These are phyloP conservation scores for Candida wancherniae DNA, from an alignment of 805 yeast species.

Conservation along the genomic window DNA sequence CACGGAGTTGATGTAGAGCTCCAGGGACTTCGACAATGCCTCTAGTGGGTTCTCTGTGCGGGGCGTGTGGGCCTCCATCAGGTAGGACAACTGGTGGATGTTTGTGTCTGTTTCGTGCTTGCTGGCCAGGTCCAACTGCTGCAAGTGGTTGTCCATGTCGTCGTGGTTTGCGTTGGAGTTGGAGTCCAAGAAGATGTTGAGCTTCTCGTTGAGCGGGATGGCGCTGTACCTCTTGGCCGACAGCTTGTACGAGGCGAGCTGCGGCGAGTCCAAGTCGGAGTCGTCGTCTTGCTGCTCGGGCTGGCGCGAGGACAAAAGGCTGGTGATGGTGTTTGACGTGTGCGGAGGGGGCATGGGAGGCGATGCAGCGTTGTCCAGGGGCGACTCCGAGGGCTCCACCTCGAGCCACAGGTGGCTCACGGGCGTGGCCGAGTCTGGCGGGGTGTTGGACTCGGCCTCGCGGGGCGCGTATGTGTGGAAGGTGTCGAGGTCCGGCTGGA, in stretches of 20 bases:
- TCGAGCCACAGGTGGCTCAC: conserved; percentile 14
- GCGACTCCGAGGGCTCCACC: conserved; percentile 4
- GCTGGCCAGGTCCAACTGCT: conserved; percentile 23
- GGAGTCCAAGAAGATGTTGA: conserved; percentile 37
- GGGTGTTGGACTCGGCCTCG: conserved; percentile 2
- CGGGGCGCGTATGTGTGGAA: conserved; percentile 9
- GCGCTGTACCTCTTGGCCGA: conserved; percentile 20
- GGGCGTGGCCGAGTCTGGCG: conserved; percentile 1
- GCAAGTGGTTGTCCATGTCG: conserved; percentile 35
- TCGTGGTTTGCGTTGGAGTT: conserved; percentile 14
- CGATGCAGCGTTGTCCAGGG: conserved; percentile 6
- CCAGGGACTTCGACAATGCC: conserved; percentile 24
- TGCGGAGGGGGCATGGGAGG: conserved; percentile 19
- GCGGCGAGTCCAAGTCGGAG: conserved; percentile 13
- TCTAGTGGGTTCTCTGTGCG: conserved; percentile 28
- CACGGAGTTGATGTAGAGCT: conserved; percentile 17
- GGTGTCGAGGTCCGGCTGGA: conserved; percentile 17
- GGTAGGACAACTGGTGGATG: conserved; percentile 32
- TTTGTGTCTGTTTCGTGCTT: conserved; percentile 27
- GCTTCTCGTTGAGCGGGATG: conserved; percentile 40
- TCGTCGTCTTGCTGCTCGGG: neutral
- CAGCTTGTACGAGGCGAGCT: neutral
- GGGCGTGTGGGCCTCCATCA: conserved; percentile 15
- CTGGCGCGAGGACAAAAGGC: conserved; percentile 7
- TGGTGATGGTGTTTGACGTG: conserved; percentile 15